phyloP scores from a whole-genome alignment of 2,329 filamentous ascomycete genomes.

The Hirsutella thompsonii region DNA sequence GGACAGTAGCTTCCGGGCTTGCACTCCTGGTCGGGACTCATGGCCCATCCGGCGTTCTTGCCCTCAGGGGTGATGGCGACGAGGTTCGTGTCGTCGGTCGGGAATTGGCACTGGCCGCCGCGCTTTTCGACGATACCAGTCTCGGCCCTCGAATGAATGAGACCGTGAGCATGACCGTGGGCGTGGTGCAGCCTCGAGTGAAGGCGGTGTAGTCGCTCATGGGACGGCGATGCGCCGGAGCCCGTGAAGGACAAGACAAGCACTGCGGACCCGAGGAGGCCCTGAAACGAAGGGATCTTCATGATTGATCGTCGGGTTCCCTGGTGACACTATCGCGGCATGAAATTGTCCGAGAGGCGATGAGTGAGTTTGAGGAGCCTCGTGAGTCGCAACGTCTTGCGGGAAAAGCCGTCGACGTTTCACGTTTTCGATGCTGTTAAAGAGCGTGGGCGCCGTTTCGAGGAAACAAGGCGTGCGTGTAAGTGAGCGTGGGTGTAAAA shows the following conservation, averaged over 20 bases:
- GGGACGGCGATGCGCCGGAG: constrained; percentile 18
- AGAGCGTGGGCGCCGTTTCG: not conserved
- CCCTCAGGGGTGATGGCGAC: constrained; percentile 51
- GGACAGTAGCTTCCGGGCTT: constrained; percentile 58
- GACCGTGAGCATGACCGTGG: constrained; percentile 10
- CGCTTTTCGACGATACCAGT: constrained; percentile 33
- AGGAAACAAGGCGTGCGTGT: not conserved
- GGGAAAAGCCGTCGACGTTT: not conserved
- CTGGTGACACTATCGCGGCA: not conserved
- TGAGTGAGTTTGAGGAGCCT: no score
- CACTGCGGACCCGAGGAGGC: constrained; percentile 35
- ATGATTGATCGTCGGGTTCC: constrained; percentile 21
- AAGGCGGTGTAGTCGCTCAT: constrained; percentile 22
- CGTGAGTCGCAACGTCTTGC: no score
- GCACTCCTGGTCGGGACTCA: constrained; percentile 64
- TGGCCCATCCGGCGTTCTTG: constrained; percentile 64
- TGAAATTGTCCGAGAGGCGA: not conserved
- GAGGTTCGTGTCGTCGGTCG: constrained; percentile 47
- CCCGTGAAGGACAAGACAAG: constrained; percentile 30
- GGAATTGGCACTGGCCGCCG: constrained; percentile 48
- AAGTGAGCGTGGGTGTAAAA: not conserved
- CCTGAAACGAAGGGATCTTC: constrained; percentile 38
- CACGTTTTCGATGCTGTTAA: no score
- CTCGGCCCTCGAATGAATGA: constrained; percentile 4
- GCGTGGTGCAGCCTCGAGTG: constrained; percentile 21